Base-by-base conservation (phyloP, 139 green algal genomes). In the Chlamydomonas sphaeroides region DNA sequence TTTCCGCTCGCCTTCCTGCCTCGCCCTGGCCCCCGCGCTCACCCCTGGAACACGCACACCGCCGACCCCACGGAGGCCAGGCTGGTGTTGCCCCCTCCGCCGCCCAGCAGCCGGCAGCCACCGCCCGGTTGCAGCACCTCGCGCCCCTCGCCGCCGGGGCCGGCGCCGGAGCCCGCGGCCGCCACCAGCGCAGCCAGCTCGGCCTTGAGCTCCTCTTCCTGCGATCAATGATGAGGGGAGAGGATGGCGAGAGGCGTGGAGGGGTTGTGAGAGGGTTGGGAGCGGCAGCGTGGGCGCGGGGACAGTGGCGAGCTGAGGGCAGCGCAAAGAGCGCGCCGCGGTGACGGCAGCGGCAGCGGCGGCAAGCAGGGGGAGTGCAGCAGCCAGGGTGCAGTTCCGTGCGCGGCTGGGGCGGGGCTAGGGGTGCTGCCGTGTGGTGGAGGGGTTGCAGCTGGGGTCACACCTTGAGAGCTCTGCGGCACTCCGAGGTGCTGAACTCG, bases 21-120 rank as follows among this genome's bases (percentile, higher is more conserved):
- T n/a, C n/a, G n/a, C n/a, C n/a, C n/a, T 32, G 53, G 21, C 53
- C 21, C 53, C 32, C 32, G 3, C 62, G 10, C 75, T 70, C 59
- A 82, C 75, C 75, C 75, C 20, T 49, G 30, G 41, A 82, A 82
- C 20, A 82, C 75, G 63, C 75, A 82, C 3, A 82, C 62, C 2
- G 62, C 75, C 0, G 75, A 53, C 5, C 75, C 75, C 62, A 82
- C 75, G 5, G 32, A 26, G 1, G 75, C 75, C 6, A 82, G 15
- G 62, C 75, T 82, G 42, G 38, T 65, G n/a, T n/a, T n/a, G 38
- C 18, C 33, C 8, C n/a, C 5, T 30, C 10, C 32, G 5, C 14
- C 5, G 23, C 25, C 36, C 72, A 82, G 62, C 42, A 82, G n/a
- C n/a, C 45, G 45, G 75, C 75, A 82, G 75, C 75, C 75, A 42